A percentile compares a stretch with the other conserved stretches of the same genome.
phyloP scores from a whole-genome alignment of 345 rosid genomes.

The Sapria himalayana region DNA sequence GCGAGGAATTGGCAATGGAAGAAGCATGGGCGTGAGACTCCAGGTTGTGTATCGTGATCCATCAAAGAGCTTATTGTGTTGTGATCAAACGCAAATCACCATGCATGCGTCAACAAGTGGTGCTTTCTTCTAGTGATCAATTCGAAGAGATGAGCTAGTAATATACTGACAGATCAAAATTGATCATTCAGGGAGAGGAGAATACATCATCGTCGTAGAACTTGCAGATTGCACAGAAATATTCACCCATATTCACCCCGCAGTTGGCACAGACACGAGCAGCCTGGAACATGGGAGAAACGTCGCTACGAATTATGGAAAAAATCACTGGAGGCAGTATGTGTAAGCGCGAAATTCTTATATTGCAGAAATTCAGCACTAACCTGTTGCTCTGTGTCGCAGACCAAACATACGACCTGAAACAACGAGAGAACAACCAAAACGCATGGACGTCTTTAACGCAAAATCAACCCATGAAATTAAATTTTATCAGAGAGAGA shows the following conservation, averaged over 20 bases:
- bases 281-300: slow-evolving; percentile 25
- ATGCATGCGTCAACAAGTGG: no score
- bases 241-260: slow-evolving; percentile 97
- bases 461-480: background rate
- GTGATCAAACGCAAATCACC: no score
- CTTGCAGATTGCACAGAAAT: slow-evolving; percentile 73
- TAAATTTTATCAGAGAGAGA: background rate
- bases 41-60: no score
- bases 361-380: slow-evolving; percentile 6
- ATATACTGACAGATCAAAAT: background rate
- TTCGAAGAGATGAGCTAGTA: no score
- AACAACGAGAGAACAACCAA: slow-evolving; percentile 6
- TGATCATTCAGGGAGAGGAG: background rate
- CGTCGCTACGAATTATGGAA: no score
- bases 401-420: slow-evolving; percentile 80
- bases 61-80: no score
- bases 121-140: no score
- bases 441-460: background rate
- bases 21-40: no score
- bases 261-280: slow-evolving; percentile 73
- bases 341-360: no score
- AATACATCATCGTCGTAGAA: slow-evolving; percentile 87
- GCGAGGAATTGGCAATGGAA: no score
- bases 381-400: slow-evolving; percentile 97
- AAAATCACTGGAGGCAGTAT: no score